A percentile compares a stretch with the other conserved stretches of the same genome.
Evolutionary conservation across 176 grass and related monocot genomes (phyloP).

Genomic region (Ananas comosus): DNA sequence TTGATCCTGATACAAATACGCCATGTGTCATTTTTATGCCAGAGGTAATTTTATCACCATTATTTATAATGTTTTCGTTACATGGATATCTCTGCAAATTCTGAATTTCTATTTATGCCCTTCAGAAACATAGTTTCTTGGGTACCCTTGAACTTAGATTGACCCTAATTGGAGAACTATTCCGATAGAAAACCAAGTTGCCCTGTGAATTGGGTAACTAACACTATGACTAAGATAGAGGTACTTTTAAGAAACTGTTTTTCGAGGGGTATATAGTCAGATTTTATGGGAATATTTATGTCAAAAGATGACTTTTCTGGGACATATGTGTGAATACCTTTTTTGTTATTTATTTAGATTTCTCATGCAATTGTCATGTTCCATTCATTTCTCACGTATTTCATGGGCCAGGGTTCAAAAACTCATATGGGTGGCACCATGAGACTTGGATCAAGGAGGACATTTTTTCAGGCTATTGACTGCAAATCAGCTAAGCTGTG

Average conservation of each 20-base stretch:
- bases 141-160: no score
- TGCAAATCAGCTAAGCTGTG: slow-evolving; percentile 87
- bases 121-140: background rate
- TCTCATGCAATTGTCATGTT: background rate
- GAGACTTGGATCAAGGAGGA: slow-evolving; percentile 91
- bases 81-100: slow-evolving; percentile 2
- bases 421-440: slow-evolving; percentile 98
- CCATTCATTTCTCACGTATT: slow-evolving; percentile 2
- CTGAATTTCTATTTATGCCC: background rate
- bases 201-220: no score
- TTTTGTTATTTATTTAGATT: background rate
- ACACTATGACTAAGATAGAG: no score
- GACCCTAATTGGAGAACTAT: no score
- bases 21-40: slow-evolving; percentile 93
- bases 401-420: slow-evolving; percentile 63
- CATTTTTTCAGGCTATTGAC: slow-evolving; percentile 44
- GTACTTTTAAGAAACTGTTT: no score
- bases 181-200: no score
- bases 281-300: no score
- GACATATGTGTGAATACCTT: no score
- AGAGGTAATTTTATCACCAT: slow-evolving; percentile 46
- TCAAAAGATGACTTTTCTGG: no score
- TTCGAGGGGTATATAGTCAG: no score
- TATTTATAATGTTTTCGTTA: background rate
- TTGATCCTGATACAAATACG: slow-evolving; percentile 53